A percentile compares a stretch with the other conserved stretches of the same genome.
These are phyloP conservation scores for Trifolium fragiferum DNA, from an alignment of 306 rosid genomes.

Conservation along the genomic window DNA sequence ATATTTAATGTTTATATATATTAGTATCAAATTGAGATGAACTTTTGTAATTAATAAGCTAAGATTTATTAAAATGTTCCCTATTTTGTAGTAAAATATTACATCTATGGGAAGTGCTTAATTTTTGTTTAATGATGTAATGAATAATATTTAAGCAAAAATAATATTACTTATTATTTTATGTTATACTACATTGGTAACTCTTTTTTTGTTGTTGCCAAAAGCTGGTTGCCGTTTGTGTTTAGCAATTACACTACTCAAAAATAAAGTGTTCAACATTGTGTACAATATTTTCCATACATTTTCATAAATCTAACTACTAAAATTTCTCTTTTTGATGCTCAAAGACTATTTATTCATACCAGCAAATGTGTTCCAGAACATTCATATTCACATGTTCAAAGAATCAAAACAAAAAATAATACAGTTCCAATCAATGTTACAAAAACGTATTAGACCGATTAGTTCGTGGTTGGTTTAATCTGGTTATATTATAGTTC, in stretches of 20 bases:
- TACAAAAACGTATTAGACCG: no score
- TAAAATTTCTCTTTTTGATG: not conserved
- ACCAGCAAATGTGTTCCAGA: conserved; percentile 4
- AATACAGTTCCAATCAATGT: no score
- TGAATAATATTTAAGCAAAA: not conserved
- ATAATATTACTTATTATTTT: not conserved
- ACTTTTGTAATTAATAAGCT: conserved; percentile 12
- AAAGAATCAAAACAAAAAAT: not conserved
- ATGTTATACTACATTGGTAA: not conserved
- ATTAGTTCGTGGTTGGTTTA: not conserved
- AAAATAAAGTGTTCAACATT: not conserved
- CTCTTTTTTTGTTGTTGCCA: not conserved
- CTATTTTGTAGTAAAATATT: conserved; percentile 9
- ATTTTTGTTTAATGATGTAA: not conserved
- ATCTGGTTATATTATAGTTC: not conserved
- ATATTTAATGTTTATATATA: conserved; percentile 9
- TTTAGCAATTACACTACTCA: not conserved
- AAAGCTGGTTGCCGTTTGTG: not conserved
- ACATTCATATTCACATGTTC: not conserved
- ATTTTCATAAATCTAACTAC: not conserved
- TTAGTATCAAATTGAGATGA: conserved; percentile 22
- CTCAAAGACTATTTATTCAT: conserved; percentile 6
- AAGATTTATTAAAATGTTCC: conserved; percentile 35
- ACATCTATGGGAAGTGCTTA: not conserved
- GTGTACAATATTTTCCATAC: not conserved